These are phyloP conservation scores for Linnemannia zychae DNA, from an alignment of 192 early-diverging fungal species.

Conservation along the genomic window DNA sequence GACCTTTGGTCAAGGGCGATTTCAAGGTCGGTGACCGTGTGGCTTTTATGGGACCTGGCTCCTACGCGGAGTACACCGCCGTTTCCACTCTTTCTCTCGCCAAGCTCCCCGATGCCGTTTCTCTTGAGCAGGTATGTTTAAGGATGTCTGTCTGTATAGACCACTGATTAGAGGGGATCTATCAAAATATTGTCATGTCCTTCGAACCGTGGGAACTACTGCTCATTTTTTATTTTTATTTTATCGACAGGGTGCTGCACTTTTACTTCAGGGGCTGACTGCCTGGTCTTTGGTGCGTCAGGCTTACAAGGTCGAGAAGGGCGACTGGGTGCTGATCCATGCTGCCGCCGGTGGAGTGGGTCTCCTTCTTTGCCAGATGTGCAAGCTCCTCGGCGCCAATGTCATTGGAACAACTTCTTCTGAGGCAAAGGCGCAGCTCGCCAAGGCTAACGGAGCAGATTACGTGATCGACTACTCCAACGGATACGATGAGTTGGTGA, in stretches of 20 bases:
- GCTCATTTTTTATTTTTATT: conserved; percentile 70
- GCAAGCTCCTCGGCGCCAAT: conserved; percentile 80
- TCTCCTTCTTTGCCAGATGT: conserved; percentile 81
- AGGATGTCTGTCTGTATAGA: not conserved
- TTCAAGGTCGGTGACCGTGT: conserved; percentile 88
- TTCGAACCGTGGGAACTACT: conserved; percentile 53
- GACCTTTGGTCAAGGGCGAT: conserved; percentile 61
- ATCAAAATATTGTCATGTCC: not conserved
- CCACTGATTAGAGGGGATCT: not conserved
- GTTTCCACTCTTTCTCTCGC: conserved; percentile 53
- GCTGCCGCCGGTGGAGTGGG: conserved; percentile 94
- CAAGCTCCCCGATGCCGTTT: conserved; percentile 53
- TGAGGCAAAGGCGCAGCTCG: conserved; percentile 75
- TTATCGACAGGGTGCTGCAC: conserved; percentile 63
- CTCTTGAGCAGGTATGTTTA: conserved; percentile 36
- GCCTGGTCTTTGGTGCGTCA: conserved; percentile 75
- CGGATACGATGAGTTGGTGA: conserved; percentile 69
- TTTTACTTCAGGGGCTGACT: conserved; percentile 62
- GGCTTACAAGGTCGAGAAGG: conserved; percentile 74
- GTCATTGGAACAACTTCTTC: conserved; percentile 91
- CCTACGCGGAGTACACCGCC: conserved; percentile 85
- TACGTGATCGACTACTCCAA: conserved; percentile 66
- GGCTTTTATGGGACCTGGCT: conserved; percentile 71
- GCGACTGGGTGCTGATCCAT: conserved; percentile 86
- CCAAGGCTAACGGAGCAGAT: conserved; percentile 70